Conservation (phyloP, 2,329 filamentous ascomycete genomes). For the Coniochaeta hoffmannii region DNA sequence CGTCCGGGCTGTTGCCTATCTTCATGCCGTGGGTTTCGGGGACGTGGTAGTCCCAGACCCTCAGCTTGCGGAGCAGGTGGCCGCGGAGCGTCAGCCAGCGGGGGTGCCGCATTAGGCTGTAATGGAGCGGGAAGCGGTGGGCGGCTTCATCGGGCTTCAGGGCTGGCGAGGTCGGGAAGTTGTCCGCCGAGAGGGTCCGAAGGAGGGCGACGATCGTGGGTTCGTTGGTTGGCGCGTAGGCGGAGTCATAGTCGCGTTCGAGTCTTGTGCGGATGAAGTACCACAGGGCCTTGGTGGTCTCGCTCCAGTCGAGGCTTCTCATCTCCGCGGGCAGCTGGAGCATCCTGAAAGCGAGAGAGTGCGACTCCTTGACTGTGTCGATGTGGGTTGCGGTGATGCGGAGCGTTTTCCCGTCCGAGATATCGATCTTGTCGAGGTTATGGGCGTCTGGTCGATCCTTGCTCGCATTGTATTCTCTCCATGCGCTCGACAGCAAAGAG, state of each 20-base stretch:
- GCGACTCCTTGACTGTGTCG: not conserved
- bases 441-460: not conserved
- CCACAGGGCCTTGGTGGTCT: not conserved
- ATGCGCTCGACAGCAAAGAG: not conserved
- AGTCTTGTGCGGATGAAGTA: not conserved
- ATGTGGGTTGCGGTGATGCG: not conserved
- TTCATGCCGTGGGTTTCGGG: not conserved
- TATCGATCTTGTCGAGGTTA: not conserved
- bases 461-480: not conserved
- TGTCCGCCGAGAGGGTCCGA: not conserved
- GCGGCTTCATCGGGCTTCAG: not conserved
- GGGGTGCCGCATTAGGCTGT: not conserved
- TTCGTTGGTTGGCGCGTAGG: not conserved
- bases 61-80: not conserved
- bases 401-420: not conserved
- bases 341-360: not conserved
- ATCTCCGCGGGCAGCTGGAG: not conserved
- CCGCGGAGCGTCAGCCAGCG: not conserved
- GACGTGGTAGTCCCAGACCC: not conserved
- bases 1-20: not conserved
- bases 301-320: not conserved
- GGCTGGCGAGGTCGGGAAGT: not conserved
- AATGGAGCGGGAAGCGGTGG: not conserved
- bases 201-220: not conserved
- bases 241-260: not conserved